Conservation (phyloP, 352 stramenopile genomes). For the Globisporangium middletonii region DNA sequence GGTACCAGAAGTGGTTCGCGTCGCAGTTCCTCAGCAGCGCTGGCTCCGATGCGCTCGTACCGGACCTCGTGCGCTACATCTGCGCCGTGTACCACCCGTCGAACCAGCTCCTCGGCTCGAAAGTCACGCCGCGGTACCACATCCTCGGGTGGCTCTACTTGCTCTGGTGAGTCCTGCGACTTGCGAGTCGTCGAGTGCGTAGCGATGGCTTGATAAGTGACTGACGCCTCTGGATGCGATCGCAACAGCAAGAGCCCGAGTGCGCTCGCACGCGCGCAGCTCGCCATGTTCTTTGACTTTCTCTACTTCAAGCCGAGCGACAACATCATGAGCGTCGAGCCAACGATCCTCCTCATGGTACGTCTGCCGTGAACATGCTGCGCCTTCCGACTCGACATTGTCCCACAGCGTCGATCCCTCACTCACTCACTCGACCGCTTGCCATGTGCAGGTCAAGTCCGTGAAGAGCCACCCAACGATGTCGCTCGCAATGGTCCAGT, state of each 20-base stretch:
- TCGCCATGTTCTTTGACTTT: conserved; percentile 87
- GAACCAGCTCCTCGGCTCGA: conserved; percentile 74
- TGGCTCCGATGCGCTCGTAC: conserved; percentile 66
- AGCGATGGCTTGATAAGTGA: no score
- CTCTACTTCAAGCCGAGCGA: conserved; percentile 77
- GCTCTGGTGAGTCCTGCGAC: conserved; percentile 36
- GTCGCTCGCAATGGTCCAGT: conserved; percentile 81
- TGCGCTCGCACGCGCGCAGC: conserved; percentile 63
- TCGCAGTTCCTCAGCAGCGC: conserved; percentile 67
- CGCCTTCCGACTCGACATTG: no score
- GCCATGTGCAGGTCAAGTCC: conserved; percentile 56
- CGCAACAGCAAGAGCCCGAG: conserved; percentile 55
- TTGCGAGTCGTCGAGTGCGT: neutral
- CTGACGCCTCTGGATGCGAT: no score
- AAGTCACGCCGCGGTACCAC: conserved; percentile 83
- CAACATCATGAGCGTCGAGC: conserved; percentile 82
- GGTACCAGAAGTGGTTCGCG: conserved; percentile 87
- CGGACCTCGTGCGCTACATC: conserved; percentile 78
- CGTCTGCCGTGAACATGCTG: neutral
- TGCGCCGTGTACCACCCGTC: conserved; percentile 81
- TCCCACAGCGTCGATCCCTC: neutral
- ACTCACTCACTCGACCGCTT: no score
- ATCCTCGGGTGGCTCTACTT: conserved; percentile 85
- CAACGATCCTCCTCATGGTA: conserved; percentile 81
- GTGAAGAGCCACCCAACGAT: conserved; percentile 80